Base-by-base conservation (phyloP, 495 filamentous ascomycete genomes). In the Penicillium cinerascens region DNA sequence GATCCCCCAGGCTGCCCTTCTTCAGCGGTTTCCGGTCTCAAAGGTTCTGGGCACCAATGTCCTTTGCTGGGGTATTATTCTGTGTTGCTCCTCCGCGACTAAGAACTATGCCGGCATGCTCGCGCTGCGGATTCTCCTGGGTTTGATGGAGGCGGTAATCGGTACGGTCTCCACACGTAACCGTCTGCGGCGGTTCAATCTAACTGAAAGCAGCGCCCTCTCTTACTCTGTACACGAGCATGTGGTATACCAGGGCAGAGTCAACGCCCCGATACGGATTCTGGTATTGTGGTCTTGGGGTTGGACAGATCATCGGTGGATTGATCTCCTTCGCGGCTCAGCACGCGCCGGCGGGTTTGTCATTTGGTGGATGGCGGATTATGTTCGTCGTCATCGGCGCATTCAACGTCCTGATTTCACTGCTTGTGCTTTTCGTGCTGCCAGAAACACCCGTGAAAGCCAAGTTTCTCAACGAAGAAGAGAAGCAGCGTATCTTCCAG, bases 281-380 rank as follows among this genome's bases (percentile, higher is more conserved):
- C 13, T 88, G 85, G 85, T 88, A 85, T 60, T 76, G 75, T 20
- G 84, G 82, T 5, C 75, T 86, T 27, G 86, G 84, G 0, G 49
- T 78, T 9, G 85, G 81, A 1, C 86, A 83, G 42, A 86, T 87
- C 13, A 47, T 84, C 40, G 85, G 84, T 0, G 79, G 82, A 1
- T 52, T 83, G 11, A 60, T 87, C 15, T 85, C 82, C 0, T 87
- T 78, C 36, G 83, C 69, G 15, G 83, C 83, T 54, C 84, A 87
- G 64, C 78, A 84, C 45, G 70, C 84, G 6, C 50, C 62, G 11
- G 20, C 55, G 3, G 27, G 22, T 1, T 17, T 53, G 17, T 41
- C 45, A 4, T 69, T 87, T 16, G 62, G 69, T 4, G 80, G 83
- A 10, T 87, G 83, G 84, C 65, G 73, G 6, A 76, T 80, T 55